These are phyloP conservation scores for Histomonas meleagridis DNA, from an alignment of 208 protist genomes.

Conservation along the genomic window DNA sequence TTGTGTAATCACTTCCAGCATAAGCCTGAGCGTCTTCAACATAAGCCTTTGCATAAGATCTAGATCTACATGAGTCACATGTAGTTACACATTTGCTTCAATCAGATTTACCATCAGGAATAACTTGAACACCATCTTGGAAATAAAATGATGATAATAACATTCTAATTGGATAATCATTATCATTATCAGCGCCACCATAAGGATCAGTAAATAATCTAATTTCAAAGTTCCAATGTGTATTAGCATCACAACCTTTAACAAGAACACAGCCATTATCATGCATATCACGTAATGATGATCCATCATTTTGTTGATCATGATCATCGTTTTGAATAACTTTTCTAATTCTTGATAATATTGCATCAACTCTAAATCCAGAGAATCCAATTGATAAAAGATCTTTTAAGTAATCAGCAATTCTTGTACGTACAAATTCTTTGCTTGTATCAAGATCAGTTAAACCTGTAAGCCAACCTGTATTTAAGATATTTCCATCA, in stretches of 20 bases:
- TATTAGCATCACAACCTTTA: constrained; percentile 43
- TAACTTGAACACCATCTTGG: neutral
- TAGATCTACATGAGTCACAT: constrained; percentile 39
- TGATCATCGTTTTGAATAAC: constrained; percentile 61
- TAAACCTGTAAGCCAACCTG: constrained; percentile 56
- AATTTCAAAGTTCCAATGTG: constrained; percentile 55
- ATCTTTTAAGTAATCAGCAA: constrained; percentile 59
- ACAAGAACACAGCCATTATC: constrained; percentile 52
- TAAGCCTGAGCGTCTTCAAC: constrained; percentile 45
- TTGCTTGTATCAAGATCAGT: constrained; percentile 56
- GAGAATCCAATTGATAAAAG: constrained; percentile 50
- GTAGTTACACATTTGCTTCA: constrained; percentile 45
- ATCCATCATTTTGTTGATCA: constrained; percentile 56
- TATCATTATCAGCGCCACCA: constrained; percentile 55
- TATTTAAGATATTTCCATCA: constrained; percentile 56
- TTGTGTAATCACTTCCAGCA: constrained; percentile 49
- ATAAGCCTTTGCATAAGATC: constrained; percentile 48
- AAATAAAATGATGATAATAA: constrained; percentile 54
- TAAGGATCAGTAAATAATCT: constrained; percentile 52
- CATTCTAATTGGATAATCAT: constrained; percentile 55
- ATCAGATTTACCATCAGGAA: constrained; percentile 53
- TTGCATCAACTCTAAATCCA: constrained; percentile 55
- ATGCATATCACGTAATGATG: constrained; percentile 56
- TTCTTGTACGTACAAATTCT: constrained; percentile 56
- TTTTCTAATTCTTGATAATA: constrained; percentile 37